Evolutionary conservation across 768 basidiomycete species (phyloP).

Genomic region (Kwoniella dendrophila): DNA sequence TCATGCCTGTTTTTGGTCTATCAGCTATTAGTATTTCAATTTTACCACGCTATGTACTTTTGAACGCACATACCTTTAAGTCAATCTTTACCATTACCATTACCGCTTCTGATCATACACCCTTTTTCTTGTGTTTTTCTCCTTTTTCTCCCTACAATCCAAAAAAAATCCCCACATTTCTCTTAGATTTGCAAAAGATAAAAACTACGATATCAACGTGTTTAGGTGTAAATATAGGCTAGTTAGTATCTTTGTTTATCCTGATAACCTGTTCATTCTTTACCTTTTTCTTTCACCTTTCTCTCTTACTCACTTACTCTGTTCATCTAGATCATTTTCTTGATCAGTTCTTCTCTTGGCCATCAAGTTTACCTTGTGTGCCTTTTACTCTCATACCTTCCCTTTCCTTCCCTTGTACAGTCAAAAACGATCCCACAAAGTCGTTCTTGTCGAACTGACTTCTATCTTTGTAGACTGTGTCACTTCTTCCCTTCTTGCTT

Average conservation of each 20-base stretch:
- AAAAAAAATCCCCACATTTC: too few relatives aligned
- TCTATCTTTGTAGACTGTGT: not conserved
- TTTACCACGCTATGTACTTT: too few relatives aligned
- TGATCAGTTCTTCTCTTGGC: not conserved
- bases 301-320: not conserved
- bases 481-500: conserved; percentile 4
- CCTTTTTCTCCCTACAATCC: conserved; percentile 6
- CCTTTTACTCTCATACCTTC: not conserved
- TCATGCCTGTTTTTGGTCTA: too few relatives aligned
- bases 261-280: not conserved
- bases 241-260: conserved; percentile 23
- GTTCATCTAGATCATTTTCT: not conserved
- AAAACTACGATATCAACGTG: too few relatives aligned
- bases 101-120: conserved; percentile 1
- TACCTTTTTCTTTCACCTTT: not conserved
- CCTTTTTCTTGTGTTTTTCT: conserved; percentile 14
- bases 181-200: too few relatives aligned
- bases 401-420: conserved; percentile 1
- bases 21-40: too few relatives aligned
- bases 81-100: not conserved
- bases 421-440: not conserved
- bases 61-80: conserved; percentile 2
- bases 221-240: conserved; percentile 1
- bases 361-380: conserved; percentile 14
- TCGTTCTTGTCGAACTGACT: conserved; percentile 12